Conservation (phyloP, 768 basidiomycete genomes). For the Mycena belliarum region DNA sequence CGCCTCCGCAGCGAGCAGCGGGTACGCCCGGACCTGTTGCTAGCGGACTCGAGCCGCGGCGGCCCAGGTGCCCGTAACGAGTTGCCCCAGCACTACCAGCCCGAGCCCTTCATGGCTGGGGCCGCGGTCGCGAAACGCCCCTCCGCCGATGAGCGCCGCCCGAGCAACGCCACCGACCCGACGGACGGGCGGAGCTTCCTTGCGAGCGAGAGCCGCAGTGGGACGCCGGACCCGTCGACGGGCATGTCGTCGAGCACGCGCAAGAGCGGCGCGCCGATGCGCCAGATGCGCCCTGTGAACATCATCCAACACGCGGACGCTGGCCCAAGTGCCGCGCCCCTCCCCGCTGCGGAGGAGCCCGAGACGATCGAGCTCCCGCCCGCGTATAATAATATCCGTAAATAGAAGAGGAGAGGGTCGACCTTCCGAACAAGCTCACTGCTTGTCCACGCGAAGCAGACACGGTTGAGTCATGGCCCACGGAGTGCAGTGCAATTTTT, state of each 20-base stretch:
- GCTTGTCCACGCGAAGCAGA: too few relatives aligned
- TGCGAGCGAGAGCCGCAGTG: conserved; percentile 41
- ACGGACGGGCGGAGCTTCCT: conserved; percentile 32
- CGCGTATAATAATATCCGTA: conserved; percentile 70
- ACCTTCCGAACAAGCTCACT: too few relatives aligned
- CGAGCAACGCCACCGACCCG: conserved; percentile 27
- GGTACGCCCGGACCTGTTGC: conserved; percentile 66
- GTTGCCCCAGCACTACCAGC: conserved; percentile 70
- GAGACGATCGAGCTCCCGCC: conserved; percentile 86
- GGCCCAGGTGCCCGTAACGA: conserved; percentile 37
- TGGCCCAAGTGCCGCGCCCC: conserved; percentile 47
- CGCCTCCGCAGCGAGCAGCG: conserved; percentile 41
- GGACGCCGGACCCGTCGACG: conserved; percentile 46
- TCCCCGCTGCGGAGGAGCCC: conserved; percentile 40
- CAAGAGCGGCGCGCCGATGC: conserved; percentile 50
- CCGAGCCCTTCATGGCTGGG: conserved; percentile 74
- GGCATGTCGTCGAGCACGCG: conserved; percentile 31
- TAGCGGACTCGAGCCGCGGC: conserved; percentile 49
- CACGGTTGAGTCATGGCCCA: too few relatives aligned
- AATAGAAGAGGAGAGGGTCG: too few relatives aligned
- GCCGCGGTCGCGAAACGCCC: conserved; percentile 47
- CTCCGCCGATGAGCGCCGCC: conserved; percentile 26
- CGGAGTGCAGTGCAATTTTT: too few relatives aligned
- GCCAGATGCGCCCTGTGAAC: conserved; percentile 69
- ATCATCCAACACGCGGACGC: conserved; percentile 87